Conservation (phyloP, 164 flowering plant genomes). For the Liquidambar formosana region DNA sequence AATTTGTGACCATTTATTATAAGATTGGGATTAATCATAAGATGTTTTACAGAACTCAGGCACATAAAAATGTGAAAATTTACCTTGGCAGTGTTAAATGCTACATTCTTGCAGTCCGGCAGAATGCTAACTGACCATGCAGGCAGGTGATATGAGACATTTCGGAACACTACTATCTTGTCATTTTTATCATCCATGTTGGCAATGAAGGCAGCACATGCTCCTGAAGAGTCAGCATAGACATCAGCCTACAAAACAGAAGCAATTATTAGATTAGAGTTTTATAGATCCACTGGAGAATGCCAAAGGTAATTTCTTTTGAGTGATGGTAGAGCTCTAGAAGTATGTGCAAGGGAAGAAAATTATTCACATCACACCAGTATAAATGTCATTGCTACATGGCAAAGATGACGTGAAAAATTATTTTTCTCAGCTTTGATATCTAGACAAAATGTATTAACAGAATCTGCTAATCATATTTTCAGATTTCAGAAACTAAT, state of each 20-base stretch:
- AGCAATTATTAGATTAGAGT: neutral
- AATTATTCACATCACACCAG: no score
- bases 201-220: constrained; percentile 87
- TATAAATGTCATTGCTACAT: no score
- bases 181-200: constrained; percentile 82
- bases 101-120: constrained; percentile 94
- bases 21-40: neutral
- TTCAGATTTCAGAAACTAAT: no score
- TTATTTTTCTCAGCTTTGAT: no score
- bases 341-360: no score
- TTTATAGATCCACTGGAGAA: neutral
- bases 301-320: neutral
- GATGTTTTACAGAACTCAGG: neutral
- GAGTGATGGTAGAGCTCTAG: no score
- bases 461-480: no score
- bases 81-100: constrained; percentile 93
- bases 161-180: constrained; percentile 54
- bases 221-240: constrained; percentile 66
- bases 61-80: neutral
- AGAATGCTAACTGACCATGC: constrained; percentile 99
- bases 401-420: no score
- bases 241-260: constrained; percentile 67
- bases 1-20: no score
- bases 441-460: no score
- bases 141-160: constrained; percentile 74